Conservation (phyloP, 2,329 filamentous ascomycete genomes). For the Fusarium sp. region DNA sequence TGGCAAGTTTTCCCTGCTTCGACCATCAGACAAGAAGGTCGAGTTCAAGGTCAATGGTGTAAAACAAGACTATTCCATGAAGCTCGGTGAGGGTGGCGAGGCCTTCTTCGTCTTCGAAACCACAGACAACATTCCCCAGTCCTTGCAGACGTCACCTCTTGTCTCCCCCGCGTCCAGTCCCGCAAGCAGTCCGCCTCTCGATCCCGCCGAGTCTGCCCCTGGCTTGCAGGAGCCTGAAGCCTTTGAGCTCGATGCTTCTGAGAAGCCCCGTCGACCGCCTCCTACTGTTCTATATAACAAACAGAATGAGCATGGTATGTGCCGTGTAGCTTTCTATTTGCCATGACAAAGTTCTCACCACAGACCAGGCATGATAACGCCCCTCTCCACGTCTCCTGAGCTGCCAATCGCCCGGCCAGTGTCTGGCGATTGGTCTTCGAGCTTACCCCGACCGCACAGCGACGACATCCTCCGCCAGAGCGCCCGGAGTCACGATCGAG, state of each 20-base stretch:
- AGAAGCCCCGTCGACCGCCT: conserved; percentile 60
- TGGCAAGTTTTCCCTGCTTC: conserved; percentile 96
- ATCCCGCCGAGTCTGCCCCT: conserved; percentile 52
- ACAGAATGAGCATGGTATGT: conserved; percentile 51
- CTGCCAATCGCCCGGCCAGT: conserved; percentile 62
- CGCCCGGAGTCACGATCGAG: conserved; percentile 58
- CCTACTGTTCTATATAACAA: conserved; percentile 59
- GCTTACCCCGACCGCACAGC: conserved; percentile 64
- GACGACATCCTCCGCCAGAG: conserved; percentile 69
- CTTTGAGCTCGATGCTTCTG: conserved; percentile 73
- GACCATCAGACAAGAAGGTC: conserved; percentile 98
- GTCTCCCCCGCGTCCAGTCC: conserved; percentile 93
- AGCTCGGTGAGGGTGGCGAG: conserved; percentile 96
- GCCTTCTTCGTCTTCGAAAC: conserved; percentile 99
- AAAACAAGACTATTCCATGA: conserved; percentile 97
- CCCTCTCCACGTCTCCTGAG: conserved; percentile 69
- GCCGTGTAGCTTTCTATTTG: neutral
- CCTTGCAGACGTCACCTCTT: conserved; percentile 93
- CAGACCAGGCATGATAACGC: conserved; percentile 63
- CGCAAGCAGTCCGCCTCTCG: conserved; percentile 83
- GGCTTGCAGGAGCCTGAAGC: conserved; percentile 78
- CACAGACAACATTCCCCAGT: conserved; percentile 90
- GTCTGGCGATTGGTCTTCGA: conserved; percentile 67
- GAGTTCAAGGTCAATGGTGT: conserved; percentile 95
- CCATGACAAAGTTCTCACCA: conserved; percentile 12